Conservation (phyloP, 2,329 filamentous ascomycete species). For the Phyllosticta ampelicida region DNA sequence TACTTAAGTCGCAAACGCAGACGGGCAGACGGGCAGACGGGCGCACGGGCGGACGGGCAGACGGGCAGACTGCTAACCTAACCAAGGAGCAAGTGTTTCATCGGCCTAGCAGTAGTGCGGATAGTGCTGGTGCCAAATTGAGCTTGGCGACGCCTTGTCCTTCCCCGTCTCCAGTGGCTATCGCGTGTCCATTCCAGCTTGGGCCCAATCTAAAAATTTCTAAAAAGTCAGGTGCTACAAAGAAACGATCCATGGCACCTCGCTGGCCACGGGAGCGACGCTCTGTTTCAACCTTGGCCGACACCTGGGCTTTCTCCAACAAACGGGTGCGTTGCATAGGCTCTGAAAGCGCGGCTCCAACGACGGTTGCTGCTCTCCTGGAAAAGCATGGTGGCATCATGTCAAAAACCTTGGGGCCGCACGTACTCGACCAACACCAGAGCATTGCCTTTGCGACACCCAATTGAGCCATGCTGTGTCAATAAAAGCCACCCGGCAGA, state of each 20-base stretch:
- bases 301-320: too few species aligned
- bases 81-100: not conserved
- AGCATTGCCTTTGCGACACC: too few species aligned
- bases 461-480: too few species aligned
- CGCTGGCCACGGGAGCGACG: not conserved
- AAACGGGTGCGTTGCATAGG: not conserved
- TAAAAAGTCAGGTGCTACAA: not conserved
- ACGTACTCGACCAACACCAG: not conserved
- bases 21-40: not conserved
- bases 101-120: not conserved
- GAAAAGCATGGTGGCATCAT: too few species aligned
- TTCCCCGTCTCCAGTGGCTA: not conserved
- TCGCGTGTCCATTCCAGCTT: not conserved
- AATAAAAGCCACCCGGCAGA: too few species aligned
- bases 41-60: too few species aligned
- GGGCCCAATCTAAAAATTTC: not conserved
- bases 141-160: not conserved
- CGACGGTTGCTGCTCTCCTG: not conserved
- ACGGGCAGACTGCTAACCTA: too few species aligned
- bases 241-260: not conserved
- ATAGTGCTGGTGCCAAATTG: not conserved
- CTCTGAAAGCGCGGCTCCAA: not conserved
- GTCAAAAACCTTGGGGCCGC: not conserved
- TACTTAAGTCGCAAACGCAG: not conserved
- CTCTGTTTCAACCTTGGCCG: not conserved